These are phyloP conservation scores for Mycena pura DNA, from an alignment of 768 basidiomycete genomes.

Conservation along the genomic window DNA sequence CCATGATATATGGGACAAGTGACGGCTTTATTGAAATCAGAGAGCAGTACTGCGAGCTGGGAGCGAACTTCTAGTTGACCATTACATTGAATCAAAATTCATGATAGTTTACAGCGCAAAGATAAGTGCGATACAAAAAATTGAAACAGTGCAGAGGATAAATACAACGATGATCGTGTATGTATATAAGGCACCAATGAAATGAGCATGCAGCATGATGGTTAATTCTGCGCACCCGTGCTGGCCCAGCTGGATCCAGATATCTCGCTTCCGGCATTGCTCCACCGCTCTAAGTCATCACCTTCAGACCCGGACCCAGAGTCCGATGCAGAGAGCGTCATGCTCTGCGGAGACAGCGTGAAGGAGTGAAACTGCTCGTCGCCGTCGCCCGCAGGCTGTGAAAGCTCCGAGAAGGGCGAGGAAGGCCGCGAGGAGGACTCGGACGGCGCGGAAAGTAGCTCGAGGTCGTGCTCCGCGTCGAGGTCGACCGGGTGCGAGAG, in stretches of 20 bases:
- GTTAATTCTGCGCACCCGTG: slow-evolving; percentile 1
- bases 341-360: neutral
- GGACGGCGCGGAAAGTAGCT: slow-evolving; percentile 52
- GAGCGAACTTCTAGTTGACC: too few relatives aligned
- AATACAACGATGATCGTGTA: neutral
- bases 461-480: slow-evolving; percentile 50
- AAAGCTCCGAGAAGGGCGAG: slow-evolving; percentile 45
- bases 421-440: slow-evolving; percentile 47
- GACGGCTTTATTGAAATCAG: too few relatives aligned
- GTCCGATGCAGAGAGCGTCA: neutral
- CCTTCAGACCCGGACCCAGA: neutral
- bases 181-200: neutral
- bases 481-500: slow-evolving; percentile 51
- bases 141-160: too few relatives aligned
- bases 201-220: neutral
- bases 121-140: too few relatives aligned
- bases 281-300: slow-evolving; percentile 20
- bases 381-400: neutral
- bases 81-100: too few relatives aligned
- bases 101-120: too few relatives aligned
- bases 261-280: slow-evolving; percentile 23
- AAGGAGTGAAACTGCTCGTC: slow-evolving; percentile 12
- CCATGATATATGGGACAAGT: too few relatives aligned
- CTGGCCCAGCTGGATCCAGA: slow-evolving; percentile 22
- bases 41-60: too few relatives aligned